Conservation (phyloP, 768 basidiomycete genomes). For the Termitomyces eurrhizus region DNA sequence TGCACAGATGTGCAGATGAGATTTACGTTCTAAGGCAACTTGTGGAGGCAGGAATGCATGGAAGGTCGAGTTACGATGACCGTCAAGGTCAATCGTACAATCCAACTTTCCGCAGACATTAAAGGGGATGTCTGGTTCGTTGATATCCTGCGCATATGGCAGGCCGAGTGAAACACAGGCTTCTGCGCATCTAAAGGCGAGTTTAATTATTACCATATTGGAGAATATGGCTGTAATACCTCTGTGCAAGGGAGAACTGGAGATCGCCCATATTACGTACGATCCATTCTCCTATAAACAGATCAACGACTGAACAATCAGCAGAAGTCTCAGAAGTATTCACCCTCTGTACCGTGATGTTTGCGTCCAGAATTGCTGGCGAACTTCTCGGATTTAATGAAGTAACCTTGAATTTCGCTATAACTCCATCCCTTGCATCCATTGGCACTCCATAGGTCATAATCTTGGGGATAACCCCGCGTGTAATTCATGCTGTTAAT, state of each 20-base stretch:
- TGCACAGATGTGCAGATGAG: constrained; percentile 19
- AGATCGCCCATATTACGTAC: too few species aligned
- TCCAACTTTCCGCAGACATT: constrained; percentile 18
- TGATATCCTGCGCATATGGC: constrained; percentile 15
- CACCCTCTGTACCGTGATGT: constrained; percentile 3
- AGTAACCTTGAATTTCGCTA: constrained; percentile 22
- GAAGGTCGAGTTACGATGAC: constrained; percentile 20
- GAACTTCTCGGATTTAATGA: constrained; percentile 21
- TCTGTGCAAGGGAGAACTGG: too few species aligned
- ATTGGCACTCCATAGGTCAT: constrained; percentile 21
- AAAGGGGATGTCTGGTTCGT: constrained; percentile 17
- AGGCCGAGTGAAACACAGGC: constrained; percentile 16
- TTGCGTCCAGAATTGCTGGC: background rate
- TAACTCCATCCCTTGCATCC: constrained; percentile 27
- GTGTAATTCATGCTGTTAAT: constrained; percentile 28
- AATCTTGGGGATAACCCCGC: constrained; percentile 24
- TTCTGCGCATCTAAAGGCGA: constrained; percentile 5
- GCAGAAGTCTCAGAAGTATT: background rate
- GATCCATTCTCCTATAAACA: too few species aligned
- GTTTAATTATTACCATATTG: background rate
- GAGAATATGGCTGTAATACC: too few species aligned
- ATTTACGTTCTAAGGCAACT: constrained; percentile 12
- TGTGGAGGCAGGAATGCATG: constrained; percentile 19
- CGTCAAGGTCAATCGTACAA: constrained; percentile 15
- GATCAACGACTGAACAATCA: background rate